Base-by-base conservation (phyloP, 1,284 basidiomycete genomes). In the Lignosus rhinocerotis region DNA sequence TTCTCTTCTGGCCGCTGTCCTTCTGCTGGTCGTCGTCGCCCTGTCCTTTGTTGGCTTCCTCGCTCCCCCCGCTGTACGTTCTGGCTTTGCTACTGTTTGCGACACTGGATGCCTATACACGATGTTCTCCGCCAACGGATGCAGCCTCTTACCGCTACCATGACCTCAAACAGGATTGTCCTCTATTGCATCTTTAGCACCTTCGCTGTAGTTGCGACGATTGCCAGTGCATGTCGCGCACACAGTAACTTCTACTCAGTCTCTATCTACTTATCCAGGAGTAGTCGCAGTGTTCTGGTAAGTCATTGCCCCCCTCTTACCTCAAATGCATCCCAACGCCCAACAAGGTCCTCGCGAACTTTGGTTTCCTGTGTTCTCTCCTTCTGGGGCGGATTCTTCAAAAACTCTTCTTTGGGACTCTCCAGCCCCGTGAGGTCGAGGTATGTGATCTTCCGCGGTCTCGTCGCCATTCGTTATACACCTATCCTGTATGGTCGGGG, bases 241-340 rank as follows among this genome's bases (percentile, higher is more conserved):
- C 85, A 97, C 66, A 88, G 88, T 69, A 98, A 97, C 78, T 98
- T 97, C 78, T 99, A 96, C 70, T 90, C 94, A 12, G 91, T 97
- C 5, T 85, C 92, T 11, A 93, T 98, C 2, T 92, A 90, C 69
- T 82, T 99, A n/a, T 92, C 93, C 5, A 90, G 90, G 72, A 96
- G 93, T 71, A 95, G 91, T 68, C 87, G 92, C 31, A 92, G 92
- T 66, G 84, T 96, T 53, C 78, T 98, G 76, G 95, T 96, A 64
- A 65, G 87, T 76, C 21, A 38, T 30, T 42, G 19, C 21, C 44
- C 39, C 52, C 36, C 30, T 39, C 25, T 39, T 39, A 51, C 21
- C 19, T 51, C 25, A 51, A 19, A 17, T 16, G 19, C 10, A 42
- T 39, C 45, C 62, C 55, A 56, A 49, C 39, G 42, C 41, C 36